These are phyloP conservation scores for Neurospora tetraspora DNA, from an alignment of 495 filamentous ascomycete species.

Conservation along the genomic window DNA sequence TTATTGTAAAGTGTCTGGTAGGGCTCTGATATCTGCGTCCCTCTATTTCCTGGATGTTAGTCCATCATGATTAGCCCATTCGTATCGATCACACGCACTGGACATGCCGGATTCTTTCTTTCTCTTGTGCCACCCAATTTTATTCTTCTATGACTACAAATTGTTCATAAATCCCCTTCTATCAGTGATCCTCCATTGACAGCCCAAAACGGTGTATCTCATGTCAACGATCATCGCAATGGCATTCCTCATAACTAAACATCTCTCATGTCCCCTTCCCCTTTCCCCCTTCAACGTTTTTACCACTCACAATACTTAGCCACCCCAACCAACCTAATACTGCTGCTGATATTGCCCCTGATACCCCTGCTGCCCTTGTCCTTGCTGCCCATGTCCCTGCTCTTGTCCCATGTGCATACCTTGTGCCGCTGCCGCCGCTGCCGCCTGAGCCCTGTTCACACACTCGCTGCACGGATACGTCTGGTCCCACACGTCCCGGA, in stretches of 20 bases:
- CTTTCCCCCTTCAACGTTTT: not conserved
- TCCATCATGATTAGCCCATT: not conserved
- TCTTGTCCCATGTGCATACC: not conserved
- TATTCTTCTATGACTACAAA: not conserved
- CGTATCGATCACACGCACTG: not conserved
- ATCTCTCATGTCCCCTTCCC: not conserved
- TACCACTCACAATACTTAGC: not conserved
- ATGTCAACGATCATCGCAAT: not conserved
- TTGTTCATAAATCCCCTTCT: not conserved
- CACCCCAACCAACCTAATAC: not conserved
- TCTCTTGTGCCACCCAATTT: not conserved
- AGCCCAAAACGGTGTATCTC: too few species aligned
- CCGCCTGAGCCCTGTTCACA: constrained; percentile 2
- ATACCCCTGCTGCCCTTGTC: not conserved
- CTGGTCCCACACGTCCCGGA: constrained; percentile 46
- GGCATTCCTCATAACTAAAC: not conserved
- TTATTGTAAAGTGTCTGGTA: not conserved
- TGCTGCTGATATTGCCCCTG: not conserved
- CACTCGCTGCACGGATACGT: constrained; percentile 35
- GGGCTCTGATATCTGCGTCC: not conserved
- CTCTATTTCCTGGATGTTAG: not conserved
- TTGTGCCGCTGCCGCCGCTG: not conserved
- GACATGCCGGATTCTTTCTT: not conserved
- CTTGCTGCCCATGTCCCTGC: not conserved
- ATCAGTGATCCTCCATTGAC: not conserved